A percentile compares a stretch with the other conserved stretches of the same genome.
These are phyloP conservation scores for Kuraishia ogatae DNA, from an alignment of 805 yeast species.

Conservation along the genomic window DNA sequence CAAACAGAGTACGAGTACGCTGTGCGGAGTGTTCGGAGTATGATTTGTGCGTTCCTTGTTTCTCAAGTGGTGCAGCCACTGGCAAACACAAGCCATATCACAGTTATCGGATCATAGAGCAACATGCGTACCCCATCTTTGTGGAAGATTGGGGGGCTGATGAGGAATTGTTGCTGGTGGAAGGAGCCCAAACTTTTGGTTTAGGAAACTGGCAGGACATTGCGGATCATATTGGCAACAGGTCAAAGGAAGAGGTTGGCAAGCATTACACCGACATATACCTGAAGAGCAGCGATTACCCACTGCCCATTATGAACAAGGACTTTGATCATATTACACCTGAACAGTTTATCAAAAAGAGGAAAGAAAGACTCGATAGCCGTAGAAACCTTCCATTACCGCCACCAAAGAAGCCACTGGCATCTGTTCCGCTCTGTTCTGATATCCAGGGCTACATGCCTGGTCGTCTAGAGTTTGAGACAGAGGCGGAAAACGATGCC, in stretches of 20 bases:
- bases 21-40: constrained; percentile 93
- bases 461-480: constrained; percentile 93
- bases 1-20: constrained; percentile 79
- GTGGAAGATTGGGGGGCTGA: constrained; percentile 96
- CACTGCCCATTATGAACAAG: constrained; percentile 79
- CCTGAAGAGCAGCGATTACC: constrained; percentile 63
- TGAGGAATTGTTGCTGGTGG: constrained; percentile 81
- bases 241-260: constrained; percentile 87
- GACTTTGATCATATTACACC: constrained; percentile 58
- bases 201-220: constrained; percentile 97
- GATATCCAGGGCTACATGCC: constrained; percentile 99
- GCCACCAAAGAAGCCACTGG: constrained; percentile 80
- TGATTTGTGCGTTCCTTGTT: constrained; percentile 97
- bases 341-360: constrained; percentile 54
- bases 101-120: constrained; percentile 86
- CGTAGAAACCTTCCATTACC: constrained; percentile 70
- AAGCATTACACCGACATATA: constrained; percentile 72
- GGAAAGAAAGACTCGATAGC: constrained; percentile 66
- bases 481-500: constrained; percentile 95
- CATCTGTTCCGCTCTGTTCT: constrained; percentile 93
- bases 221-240: constrained; percentile 91
- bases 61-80: constrained; percentile 71
- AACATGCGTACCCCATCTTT: constrained; percentile 89
- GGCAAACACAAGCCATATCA: constrained; percentile 93
- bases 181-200: constrained; percentile 88